Evolutionary conservation across 169 alveolate species (phyloP).

Genomic region (Eimeria tenella): DNA sequence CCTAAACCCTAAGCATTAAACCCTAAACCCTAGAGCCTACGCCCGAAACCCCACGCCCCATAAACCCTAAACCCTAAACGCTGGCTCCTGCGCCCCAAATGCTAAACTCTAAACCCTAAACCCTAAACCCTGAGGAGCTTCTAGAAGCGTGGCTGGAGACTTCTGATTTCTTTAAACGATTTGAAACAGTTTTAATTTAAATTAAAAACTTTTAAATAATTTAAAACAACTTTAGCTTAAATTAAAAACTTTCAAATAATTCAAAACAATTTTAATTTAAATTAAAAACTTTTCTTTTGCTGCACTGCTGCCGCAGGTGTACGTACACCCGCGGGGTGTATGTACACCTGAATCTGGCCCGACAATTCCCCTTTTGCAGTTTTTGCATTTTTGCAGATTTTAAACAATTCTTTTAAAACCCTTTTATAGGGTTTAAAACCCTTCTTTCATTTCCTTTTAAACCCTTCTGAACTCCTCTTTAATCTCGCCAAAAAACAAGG

Average conservation of each 20-base stretch:
- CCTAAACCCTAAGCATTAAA: neutral
- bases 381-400: neutral
- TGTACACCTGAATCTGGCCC: too few relatives aligned
- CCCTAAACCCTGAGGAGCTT: neutral
- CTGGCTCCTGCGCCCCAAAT: conserved; percentile 81
- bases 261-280: too few relatives aligned
- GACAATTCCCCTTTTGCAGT: too few relatives aligned
- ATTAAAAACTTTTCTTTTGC: neutral
- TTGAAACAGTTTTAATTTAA: conserved; percentile 87
- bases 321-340: too few relatives aligned
- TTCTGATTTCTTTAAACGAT: conserved; percentile 86
- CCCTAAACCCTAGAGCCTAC: conserved; percentile 31
- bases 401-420: conserved; percentile 69
- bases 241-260: neutral
- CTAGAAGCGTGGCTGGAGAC: conserved; percentile 67
- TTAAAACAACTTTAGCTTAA: too few relatives aligned
- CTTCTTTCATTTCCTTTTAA: neutral
- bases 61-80: conserved; percentile 83
- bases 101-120: conserved; percentile 11
- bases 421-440: conserved; percentile 84
- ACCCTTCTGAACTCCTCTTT: too few relatives aligned
- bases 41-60: too few relatives aligned
- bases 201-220: conserved; percentile 83
- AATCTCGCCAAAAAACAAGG: too few relatives aligned
- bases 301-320: neutral